Conservation (phyloP, 768 basidiomycete genomes). For the Podaxis pistillaris region DNA sequence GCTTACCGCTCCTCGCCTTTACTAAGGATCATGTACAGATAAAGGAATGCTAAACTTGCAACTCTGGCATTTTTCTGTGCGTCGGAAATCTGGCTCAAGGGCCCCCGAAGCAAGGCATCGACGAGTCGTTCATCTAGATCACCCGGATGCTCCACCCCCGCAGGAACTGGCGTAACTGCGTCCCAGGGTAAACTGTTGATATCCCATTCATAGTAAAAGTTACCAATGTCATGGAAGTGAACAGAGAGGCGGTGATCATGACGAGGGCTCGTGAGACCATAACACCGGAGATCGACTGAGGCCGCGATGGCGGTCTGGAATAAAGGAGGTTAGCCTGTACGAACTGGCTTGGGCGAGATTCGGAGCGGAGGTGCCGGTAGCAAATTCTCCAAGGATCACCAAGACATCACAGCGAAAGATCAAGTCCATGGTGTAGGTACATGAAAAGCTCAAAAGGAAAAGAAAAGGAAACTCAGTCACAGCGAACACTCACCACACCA, state of each 20-base stretch:
- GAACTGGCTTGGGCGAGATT: conserved; percentile 7
- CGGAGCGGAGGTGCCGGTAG: neutral
- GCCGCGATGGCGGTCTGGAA: conserved; percentile 90
- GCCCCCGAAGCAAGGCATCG: conserved; percentile 58
- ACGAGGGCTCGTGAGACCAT: conserved; percentile 77
- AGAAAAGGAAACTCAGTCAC: conserved; percentile 15
- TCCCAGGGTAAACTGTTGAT: conserved; percentile 79
- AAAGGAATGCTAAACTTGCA: conserved; percentile 76
- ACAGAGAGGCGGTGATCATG: conserved; percentile 72
- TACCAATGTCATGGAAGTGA: conserved; percentile 75
- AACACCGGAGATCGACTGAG: conserved; percentile 93
- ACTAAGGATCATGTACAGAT: conserved; percentile 85
- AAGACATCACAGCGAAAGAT: neutral
- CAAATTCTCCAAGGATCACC: neutral
- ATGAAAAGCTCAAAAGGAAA: conserved; percentile 15
- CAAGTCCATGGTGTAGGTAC: conserved; percentile 16
- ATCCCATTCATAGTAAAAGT: conserved; percentile 81
- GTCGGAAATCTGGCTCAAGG: conserved; percentile 35
- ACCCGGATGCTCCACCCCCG: conserved; percentile 57
- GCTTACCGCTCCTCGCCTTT: conserved; percentile 56
- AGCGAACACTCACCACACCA: conserved; percentile 72
- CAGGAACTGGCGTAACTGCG: conserved; percentile 51
- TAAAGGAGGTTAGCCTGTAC: conserved; percentile 14
- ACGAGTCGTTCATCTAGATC: conserved; percentile 72
- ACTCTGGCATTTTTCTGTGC: conserved; percentile 37